Percentiles rank a stretch among this genome's conserved stretches.
Evolutionary conservation across 2,329 filamentous ascomycete genomes (phyloP).

Genomic region (Claviceps cyperi): DNA sequence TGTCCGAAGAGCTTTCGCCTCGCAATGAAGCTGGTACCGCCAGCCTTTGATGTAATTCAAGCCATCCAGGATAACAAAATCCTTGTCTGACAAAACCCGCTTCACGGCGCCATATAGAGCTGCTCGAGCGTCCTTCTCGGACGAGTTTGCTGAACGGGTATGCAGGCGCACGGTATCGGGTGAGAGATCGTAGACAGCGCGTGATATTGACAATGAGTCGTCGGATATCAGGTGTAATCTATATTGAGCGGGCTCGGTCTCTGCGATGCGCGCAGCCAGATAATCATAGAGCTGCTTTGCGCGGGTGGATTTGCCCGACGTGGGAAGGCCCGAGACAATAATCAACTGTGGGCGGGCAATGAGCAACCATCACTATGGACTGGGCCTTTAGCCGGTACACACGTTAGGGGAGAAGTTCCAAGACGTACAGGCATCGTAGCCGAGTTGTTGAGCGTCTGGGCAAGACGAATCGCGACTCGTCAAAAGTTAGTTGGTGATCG

Average conservation of each 20-base stretch:
- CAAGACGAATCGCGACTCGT: background rate
- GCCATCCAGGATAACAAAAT: conserved; percentile 67
- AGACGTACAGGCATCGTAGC: conserved; percentile 1
- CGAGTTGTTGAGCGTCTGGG: background rate
- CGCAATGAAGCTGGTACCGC: conserved; percentile 74
- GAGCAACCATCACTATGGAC: conserved; percentile 1
- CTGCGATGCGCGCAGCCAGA: conserved; percentile 42
- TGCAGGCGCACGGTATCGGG: conserved; percentile 36
- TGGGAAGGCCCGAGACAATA: conserved; percentile 51
- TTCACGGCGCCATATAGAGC: conserved; percentile 66
- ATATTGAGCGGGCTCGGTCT: conserved; percentile 29
- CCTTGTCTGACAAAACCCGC: conserved; percentile 53
- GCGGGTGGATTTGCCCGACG: conserved; percentile 54
- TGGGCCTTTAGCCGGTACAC: background rate
- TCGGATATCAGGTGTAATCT: conserved; percentile 64
- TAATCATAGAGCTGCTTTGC: conserved; percentile 51
- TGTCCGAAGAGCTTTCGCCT: conserved; percentile 66
- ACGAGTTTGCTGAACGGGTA: conserved; percentile 54
- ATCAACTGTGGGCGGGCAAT: conserved; percentile 36
- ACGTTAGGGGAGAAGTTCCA: background rate
- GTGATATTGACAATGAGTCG: conserved; percentile 53
- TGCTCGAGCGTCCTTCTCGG: conserved; percentile 71
- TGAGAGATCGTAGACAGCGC: conserved; percentile 55
- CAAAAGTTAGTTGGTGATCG: background rate
- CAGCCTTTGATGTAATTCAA: conserved; percentile 85